Conservation (phyloP, 2,329 filamentous ascomycete species). For the Xylaria sp. region DNA sequence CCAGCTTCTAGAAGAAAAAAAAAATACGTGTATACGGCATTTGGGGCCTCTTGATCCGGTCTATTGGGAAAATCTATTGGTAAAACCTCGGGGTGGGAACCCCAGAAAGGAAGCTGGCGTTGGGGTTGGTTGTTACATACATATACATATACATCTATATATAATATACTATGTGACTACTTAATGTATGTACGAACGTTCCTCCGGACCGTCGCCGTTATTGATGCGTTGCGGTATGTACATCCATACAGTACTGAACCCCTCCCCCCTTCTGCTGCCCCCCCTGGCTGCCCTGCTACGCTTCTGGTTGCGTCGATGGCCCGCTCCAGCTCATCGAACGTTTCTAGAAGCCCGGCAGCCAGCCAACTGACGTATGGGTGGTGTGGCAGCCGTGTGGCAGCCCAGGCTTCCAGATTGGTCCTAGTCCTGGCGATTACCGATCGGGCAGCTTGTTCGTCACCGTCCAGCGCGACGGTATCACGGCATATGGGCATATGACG, state of each 20-base stretch:
- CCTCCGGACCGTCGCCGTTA: too few relatives aligned
- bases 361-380: not conserved
- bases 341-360: not conserved
- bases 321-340: not conserved
- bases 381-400: not conserved
- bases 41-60: slow-evolving; percentile 22
- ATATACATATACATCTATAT: too few relatives aligned
- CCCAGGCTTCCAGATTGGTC: not conserved
- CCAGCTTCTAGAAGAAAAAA: not conserved
- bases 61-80: slow-evolving; percentile 30
- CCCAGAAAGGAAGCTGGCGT: slow-evolving; percentile 25
- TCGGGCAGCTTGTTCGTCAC: not conserved
- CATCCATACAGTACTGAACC: too few relatives aligned
- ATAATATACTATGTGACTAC: too few relatives aligned
- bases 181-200: not conserved
- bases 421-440: not conserved
- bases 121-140: not conserved
- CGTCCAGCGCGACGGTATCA: not conserved
- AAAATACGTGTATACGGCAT: not conserved
- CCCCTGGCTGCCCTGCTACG: too few relatives aligned
- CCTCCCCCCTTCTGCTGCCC: too few relatives aligned
- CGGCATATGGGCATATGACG: not conserved
- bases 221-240: too few relatives aligned
- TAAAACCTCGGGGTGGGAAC: slow-evolving; percentile 22
- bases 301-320: not conserved